Conservation (phyloP, 768 basidiomycete genomes). For the Ramaria sp. region DNA sequence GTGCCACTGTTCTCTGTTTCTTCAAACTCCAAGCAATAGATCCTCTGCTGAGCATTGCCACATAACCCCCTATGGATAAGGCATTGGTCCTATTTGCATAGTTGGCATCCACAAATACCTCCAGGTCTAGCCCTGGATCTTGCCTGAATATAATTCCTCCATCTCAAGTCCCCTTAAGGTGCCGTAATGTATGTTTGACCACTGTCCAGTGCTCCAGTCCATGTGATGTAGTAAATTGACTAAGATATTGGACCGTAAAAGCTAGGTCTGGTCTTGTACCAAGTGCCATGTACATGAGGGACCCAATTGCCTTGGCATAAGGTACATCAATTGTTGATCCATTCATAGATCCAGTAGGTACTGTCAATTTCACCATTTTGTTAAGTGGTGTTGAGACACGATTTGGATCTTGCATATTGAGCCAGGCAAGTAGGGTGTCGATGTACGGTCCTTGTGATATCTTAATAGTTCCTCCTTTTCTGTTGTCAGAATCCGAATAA, state of each 20-base stretch:
- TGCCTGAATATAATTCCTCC: background rate
- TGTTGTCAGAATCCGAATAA: too few relatives aligned
- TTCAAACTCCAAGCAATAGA: constrained; percentile 9
- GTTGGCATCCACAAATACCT: constrained; percentile 15
- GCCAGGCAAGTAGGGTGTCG: constrained; percentile 3
- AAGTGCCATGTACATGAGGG: constrained; percentile 22
- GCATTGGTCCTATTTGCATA: constrained; percentile 14
- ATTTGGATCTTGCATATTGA: constrained; percentile 2
- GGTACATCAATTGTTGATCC: constrained; percentile 5
- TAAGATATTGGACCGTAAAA: constrained; percentile 17
- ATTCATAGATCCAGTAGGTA: background rate
- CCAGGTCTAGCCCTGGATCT: background rate
- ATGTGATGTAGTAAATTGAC: constrained; percentile 16
- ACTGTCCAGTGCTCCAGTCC: constrained; percentile 17
- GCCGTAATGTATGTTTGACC: constrained; percentile 17
- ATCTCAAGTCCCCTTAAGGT: constrained; percentile 20
- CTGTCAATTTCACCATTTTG: background rate
- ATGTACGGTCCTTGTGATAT: constrained; percentile 12
- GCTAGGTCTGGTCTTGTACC: constrained; percentile 24
- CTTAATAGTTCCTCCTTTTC: constrained; percentile 8
- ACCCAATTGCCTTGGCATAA: constrained; percentile 20
- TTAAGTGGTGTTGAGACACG: constrained; percentile 11
- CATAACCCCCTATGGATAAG: constrained; percentile 15
- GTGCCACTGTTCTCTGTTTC: constrained; percentile 7
- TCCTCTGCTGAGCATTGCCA: constrained; percentile 10